Conservation (phyloP, 768 basidiomycete species). For the Neoboletus magnificus region DNA sequence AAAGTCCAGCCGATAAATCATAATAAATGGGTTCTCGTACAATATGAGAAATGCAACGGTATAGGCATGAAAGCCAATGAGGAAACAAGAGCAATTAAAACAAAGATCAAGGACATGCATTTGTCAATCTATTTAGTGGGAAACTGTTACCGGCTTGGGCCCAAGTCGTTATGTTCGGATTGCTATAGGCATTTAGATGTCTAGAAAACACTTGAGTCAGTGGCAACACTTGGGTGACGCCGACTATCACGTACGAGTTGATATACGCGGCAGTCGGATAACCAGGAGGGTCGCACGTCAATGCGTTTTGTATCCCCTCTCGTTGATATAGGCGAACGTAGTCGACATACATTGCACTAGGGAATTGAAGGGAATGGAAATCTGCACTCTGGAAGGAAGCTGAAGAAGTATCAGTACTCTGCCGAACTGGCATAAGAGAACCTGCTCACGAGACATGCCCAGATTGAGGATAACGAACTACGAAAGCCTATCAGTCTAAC, state of each 20-base stretch:
- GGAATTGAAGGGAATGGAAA: slow-evolving; percentile 71
- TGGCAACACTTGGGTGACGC: not conserved
- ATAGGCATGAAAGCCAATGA: slow-evolving; percentile 8
- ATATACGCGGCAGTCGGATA: slow-evolving; percentile 84
- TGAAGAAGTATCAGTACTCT: slow-evolving; percentile 16
- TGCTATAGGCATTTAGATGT: slow-evolving; percentile 57
- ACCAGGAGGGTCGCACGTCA: slow-evolving; percentile 77
- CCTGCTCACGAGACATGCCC: slow-evolving; percentile 61
- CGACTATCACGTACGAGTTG: slow-evolving; percentile 41
- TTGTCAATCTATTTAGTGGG: slow-evolving; percentile 57
- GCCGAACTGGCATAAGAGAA: not conserved
- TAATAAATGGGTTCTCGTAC: slow-evolving; percentile 25
- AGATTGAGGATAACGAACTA: slow-evolving; percentile 85
- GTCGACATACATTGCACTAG: slow-evolving; percentile 78
- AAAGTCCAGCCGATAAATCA: slow-evolving; percentile 22
- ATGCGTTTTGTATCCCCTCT: slow-evolving; percentile 57
- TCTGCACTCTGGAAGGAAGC: slow-evolving; percentile 72
- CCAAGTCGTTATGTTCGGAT: slow-evolving; percentile 89
- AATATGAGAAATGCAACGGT: slow-evolving; percentile 23
- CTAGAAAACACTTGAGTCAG: slow-evolving; percentile 16
- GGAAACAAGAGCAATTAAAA: slow-evolving; percentile 6
- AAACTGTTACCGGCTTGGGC: slow-evolving; percentile 67
- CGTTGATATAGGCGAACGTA: slow-evolving; percentile 90
- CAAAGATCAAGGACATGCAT: slow-evolving; percentile 18
- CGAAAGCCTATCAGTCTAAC: slow-evolving; percentile 9